Conservation (phyloP, 1,139 yeast species). For the Wickerhamomyces sp. region DNA sequence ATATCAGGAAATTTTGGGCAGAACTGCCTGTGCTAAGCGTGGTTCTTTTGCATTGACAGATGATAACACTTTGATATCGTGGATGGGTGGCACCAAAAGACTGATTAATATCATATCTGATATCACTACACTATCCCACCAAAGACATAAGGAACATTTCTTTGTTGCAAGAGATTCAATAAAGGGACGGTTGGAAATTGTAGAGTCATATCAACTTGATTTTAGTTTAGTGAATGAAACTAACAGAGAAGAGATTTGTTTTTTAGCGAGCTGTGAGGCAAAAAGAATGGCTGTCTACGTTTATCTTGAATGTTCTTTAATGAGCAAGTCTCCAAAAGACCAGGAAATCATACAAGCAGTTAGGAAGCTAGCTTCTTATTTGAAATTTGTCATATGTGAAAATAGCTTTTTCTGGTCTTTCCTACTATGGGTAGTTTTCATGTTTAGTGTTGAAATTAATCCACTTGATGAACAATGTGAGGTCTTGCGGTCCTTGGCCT, state of each 20-base stretch:
- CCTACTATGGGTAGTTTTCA: constrained; percentile 10
- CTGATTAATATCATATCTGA: constrained; percentile 31
- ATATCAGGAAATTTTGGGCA: constrained; percentile 12
- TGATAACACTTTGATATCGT: constrained; percentile 3
- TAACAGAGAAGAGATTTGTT: constrained; percentile 6
- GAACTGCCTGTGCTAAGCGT: constrained; percentile 10
- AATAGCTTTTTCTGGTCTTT: constrained; percentile 7
- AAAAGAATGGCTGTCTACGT: constrained; percentile 7
- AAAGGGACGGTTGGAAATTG: background rate
- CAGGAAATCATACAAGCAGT: background rate
- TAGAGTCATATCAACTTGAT: constrained; percentile 2
- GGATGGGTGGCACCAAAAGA: constrained; percentile 30
- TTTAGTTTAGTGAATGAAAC: background rate
- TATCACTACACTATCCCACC: constrained; percentile 35
- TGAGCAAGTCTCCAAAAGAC: constrained; percentile 7
- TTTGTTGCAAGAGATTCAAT: background rate
- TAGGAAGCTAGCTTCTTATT: background rate
- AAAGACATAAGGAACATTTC: constrained; percentile 19
- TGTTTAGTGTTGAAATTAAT: constrained; percentile 5
- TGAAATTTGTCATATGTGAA: constrained; percentile 6
- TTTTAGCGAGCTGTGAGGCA: constrained; percentile 8
- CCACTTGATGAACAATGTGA: constrained; percentile 4
- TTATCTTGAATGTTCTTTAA: constrained; percentile 7
- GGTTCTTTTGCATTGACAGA: constrained; percentile 6
- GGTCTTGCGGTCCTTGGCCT: constrained; percentile 2